phyloP scores from a whole-genome alignment of 2,329 filamentous ascomycete genomes.

The Fusarium brevicatenulatum region DNA sequence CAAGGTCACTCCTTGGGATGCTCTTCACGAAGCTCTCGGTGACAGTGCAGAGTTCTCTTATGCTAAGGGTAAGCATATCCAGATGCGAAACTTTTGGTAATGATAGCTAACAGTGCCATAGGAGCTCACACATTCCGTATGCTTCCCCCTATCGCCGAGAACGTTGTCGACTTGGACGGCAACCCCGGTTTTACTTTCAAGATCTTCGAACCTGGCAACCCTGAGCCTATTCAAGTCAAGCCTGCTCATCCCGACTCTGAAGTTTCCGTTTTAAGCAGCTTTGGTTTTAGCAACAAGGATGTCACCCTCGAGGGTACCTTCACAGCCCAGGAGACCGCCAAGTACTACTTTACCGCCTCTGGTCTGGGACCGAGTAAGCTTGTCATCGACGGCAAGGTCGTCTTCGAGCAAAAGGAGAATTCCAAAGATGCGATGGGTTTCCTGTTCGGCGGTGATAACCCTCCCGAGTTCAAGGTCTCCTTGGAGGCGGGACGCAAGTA shows the following conservation, averaged over 20 bases:
- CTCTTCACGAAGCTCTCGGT: constrained; percentile 43
- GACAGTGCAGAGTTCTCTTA: constrained; percentile 44
- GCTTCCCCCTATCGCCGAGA: constrained; percentile 41
- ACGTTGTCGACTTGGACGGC: constrained; percentile 47
- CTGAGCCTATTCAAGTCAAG: constrained; percentile 39
- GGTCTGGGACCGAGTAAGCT: constrained; percentile 47
- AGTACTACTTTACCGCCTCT: constrained; percentile 48
- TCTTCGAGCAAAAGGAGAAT: constrained; percentile 48
- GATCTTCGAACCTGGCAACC: constrained; percentile 43
- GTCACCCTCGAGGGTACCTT: constrained; percentile 47
- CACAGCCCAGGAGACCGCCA: constrained; percentile 44
- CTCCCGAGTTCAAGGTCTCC: constrained; percentile 46
- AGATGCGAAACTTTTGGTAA: rapidly evolving
- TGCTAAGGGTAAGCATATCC: constrained; percentile 40
- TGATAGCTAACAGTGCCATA: constrained; percentile 9
- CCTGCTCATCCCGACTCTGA: constrained; percentile 43
- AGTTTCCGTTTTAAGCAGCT: constrained; percentile 38
- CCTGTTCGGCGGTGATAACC: constrained; percentile 45
- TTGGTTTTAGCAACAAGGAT: constrained; percentile 40
- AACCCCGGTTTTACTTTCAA: constrained; percentile 48
- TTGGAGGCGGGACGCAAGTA: constrained; percentile 47
- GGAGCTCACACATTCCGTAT: constrained; percentile 44
- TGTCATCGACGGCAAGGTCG: constrained; percentile 45
- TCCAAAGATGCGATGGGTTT: constrained; percentile 50
- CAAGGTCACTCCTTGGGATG: constrained; percentile 49